A percentile compares a stretch with the other conserved stretches of the same genome.
Evolutionary conservation across 768 basidiomycete genomes (phyloP).

Genomic region (Leucosporidium creatinivorum): DNA sequence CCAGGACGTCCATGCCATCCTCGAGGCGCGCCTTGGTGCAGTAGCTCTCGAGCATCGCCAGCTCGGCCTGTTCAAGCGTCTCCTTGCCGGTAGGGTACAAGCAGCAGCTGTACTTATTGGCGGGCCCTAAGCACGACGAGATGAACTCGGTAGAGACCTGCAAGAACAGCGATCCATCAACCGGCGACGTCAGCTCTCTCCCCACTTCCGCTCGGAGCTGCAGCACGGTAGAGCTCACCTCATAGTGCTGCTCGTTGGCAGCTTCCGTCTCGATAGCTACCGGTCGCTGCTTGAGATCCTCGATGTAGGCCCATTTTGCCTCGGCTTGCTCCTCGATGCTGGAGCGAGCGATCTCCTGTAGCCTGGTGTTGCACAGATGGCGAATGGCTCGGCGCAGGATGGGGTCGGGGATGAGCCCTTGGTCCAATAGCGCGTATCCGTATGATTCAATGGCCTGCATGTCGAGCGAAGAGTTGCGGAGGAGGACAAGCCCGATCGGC

Average conservation of each 20-base stretch:
- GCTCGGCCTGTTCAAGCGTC: slow-evolving; percentile 58
- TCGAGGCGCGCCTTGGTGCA: slow-evolving; percentile 57
- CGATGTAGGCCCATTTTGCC: slow-evolving; percentile 55
- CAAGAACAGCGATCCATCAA: slow-evolving; percentile 49
- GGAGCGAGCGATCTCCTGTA: not conserved
- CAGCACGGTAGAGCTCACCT: slow-evolving; percentile 43
- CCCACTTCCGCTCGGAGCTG: not conserved
- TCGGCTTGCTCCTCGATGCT: not conserved
- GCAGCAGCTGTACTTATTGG: slow-evolving; percentile 62
- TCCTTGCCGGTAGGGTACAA: slow-evolving; percentile 55
- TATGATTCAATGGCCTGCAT: not conserved
- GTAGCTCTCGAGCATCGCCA: slow-evolving; percentile 60
- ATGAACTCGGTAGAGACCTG: slow-evolving; percentile 48
- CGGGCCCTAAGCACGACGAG: slow-evolving; percentile 57
- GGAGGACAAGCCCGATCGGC: too few relatives aligned
- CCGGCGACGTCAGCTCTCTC: not conserved
- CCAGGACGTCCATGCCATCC: slow-evolving; percentile 59
- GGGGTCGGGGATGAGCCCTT: not conserved
- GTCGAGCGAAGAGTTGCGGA: too few relatives aligned
- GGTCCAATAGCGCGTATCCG: not conserved
- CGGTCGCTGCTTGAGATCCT: slow-evolving; percentile 59
- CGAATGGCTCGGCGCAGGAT: slow-evolving; percentile 1
- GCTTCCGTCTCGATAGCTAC: slow-evolving; percentile 60
- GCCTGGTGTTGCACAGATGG: not conserved
- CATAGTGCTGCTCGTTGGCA: slow-evolving; percentile 71